Evolutionary conservation across 306 rosid genomes (phyloP), one percentile per base, ranked within the genome.

Genomic region (Malus orientalis): DNA sequence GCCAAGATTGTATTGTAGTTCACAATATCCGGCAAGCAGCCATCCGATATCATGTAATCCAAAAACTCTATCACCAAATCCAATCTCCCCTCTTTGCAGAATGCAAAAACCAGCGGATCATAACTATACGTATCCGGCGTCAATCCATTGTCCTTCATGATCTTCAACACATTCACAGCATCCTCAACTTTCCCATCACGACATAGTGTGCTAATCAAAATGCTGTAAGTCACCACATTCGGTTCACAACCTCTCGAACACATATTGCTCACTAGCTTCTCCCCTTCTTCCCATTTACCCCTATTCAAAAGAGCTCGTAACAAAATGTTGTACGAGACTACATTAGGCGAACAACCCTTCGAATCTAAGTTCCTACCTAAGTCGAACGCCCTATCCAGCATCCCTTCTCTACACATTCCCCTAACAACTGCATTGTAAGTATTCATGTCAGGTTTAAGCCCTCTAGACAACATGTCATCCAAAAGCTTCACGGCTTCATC

Each of bases 41-140:
- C 97, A 76, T 83, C 93, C 14, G 93, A 87, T 44, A 89, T 86
- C 96, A 94, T 91, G n/a, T 32, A 59, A 22, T 90, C 85, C 90
- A 90, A 60, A 67, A 84, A 88, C 75, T 87, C 88, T 40, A 92
- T 82, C 2, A 95, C 97, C 80, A 84, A 79, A 76, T 86, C 95
- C 12, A 88, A 79, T 79, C 85, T 88, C 23, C 97, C 88, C 45
- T 86, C 94, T 75, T 83, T 93, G 83, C 97, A 91, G 75, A 87
- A 88, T 0, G 91, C 88, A 30, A 90, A 84, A 33, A 93, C 87
- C 85, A 93, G 71, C 3, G 98, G 97, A 82, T 91, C 93, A 73
- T 93, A 90, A 76, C 97, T 83, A 73, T 90, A 88, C 36, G 94
- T 85, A 81, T 93, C 93, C 3, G 94, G 97, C n/a, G 83, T 86